phyloP scores from a whole-genome alignment of 2,329 filamentous ascomycete genomes.

The Cladosporium cucumerinum region DNA sequence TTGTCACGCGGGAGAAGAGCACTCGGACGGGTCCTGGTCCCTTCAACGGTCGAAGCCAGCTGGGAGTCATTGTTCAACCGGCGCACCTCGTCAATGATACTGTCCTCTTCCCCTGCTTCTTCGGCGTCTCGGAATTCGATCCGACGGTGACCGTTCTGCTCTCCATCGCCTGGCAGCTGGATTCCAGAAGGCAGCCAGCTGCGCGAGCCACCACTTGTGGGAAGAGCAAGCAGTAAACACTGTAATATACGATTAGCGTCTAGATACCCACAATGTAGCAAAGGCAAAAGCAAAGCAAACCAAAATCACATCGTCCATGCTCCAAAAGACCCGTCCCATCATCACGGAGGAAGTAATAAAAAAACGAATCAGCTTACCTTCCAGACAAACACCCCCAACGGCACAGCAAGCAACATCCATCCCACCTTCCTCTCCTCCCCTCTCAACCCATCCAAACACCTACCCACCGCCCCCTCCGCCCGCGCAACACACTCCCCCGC shows the following conservation, averaged over 20 bases:
- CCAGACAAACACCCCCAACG: constrained; percentile 52
- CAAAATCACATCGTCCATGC: neutral
- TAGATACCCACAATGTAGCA: constrained; percentile 12
- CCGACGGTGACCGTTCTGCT: constrained; percentile 19
- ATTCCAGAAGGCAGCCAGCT: constrained; percentile 31
- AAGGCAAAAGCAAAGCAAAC: neutral
- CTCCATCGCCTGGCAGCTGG: constrained; percentile 25
- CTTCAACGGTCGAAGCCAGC: constrained; percentile 30
- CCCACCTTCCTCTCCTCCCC: constrained; percentile 52
- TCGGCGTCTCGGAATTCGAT: constrained; percentile 29
- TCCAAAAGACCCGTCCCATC: neutral
- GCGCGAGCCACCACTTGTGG: constrained; percentile 26
- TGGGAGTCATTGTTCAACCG: constrained; percentile 32
- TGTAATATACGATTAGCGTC: constrained; percentile 1
- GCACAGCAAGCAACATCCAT: constrained; percentile 55
- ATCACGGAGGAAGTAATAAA: neutral
- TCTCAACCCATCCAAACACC: constrained; percentile 58
- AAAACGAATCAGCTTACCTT: constrained; percentile 45
- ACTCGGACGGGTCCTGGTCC: constrained; percentile 20
- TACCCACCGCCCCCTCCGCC: constrained; percentile 42
- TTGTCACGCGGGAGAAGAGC: constrained; percentile 10
- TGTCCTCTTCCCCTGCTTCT: constrained; percentile 27
- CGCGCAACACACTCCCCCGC: constrained; percentile 44
- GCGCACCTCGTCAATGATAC: constrained; percentile 28
- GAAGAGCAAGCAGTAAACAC: constrained; percentile 20